These are phyloP conservation scores for Phytophthora sp. DNA, from an alignment of 352 stramenopile species.

Conservation along the genomic window DNA sequence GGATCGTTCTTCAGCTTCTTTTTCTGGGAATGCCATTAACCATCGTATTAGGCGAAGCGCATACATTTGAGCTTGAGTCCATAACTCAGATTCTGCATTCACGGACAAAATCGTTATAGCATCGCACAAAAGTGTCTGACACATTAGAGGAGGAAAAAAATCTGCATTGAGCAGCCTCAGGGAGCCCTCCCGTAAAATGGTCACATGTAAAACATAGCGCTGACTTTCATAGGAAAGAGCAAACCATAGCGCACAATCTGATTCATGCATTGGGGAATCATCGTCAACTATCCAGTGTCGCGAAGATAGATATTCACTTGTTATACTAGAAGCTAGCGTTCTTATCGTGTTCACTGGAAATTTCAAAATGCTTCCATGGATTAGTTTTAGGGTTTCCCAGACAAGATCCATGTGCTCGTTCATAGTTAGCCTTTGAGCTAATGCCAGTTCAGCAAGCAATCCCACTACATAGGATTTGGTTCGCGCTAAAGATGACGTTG, in stretches of 20 bases:
- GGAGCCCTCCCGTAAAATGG: background rate
- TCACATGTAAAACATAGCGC: constrained; percentile 2
- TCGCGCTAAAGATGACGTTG: background rate
- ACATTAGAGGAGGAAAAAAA: constrained; percentile 18
- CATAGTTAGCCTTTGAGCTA: background rate
- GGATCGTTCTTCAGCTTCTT: background rate
- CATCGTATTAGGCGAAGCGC: background rate
- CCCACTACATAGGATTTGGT: constrained; percentile 7
- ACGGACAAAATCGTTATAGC: constrained; percentile 10
- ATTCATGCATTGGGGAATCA: background rate
- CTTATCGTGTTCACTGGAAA: background rate
- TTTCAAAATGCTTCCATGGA: background rate
- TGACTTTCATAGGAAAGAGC: constrained; percentile 6
- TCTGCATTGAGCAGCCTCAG: constrained; percentile 2
- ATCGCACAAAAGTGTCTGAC: constrained; percentile 11
- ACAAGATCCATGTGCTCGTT: constrained; percentile 6
- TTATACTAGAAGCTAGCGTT: background rate
- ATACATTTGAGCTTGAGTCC: constrained; percentile 2
- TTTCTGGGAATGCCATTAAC: background rate
- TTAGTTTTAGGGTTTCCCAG: background rate
- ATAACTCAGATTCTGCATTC: background rate
- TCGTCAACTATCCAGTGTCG: background rate
- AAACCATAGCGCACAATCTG: background rate
- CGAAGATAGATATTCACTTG: constrained; percentile 7
- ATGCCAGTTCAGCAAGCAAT: constrained; percentile 17